Conservation (phyloP, 164 flowering plant genomes). For the Berberis thunbergii region DNA sequence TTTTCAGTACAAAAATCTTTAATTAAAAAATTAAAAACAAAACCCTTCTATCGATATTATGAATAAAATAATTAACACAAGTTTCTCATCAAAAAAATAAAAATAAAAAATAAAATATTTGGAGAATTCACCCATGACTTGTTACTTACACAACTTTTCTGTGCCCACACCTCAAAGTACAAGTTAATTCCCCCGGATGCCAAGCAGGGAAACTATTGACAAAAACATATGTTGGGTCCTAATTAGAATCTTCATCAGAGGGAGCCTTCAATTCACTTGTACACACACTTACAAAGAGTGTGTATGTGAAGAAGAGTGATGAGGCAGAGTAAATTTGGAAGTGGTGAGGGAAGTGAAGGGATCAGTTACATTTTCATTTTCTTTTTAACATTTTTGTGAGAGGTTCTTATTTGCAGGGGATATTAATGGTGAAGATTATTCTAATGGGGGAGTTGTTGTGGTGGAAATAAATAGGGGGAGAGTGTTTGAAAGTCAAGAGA, state of each 20-base stretch:
- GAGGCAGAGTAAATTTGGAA: conserved; percentile 12
- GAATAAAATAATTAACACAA: conserved; percentile 10
- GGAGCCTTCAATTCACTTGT: conserved; percentile 19
- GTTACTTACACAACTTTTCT: conserved; percentile 29
- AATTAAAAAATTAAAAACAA: conserved; percentile 17
- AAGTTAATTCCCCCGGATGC: conserved; percentile 28
- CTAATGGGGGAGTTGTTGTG: conserved; percentile 57
- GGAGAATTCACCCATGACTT: not conserved
- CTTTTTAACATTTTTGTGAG: conserved; percentile 8
- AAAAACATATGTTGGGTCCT: conserved; percentile 32
- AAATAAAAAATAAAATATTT: not conserved
- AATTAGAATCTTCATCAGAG: conserved; percentile 38
- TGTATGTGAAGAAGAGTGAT: conserved; percentile 6
- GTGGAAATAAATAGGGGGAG: conserved; percentile 37
- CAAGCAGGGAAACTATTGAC: conserved; percentile 32
- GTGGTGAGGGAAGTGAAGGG: conserved; percentile 20
- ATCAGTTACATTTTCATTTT: conserved; percentile 7
- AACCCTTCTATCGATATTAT: conserved; percentile 19
- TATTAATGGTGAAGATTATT: conserved; percentile 52
- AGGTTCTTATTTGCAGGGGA: conserved; percentile 25
- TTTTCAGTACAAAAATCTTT: conserved; percentile 16
- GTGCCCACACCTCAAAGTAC: conserved; percentile 34
- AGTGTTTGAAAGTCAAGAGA: conserved; percentile 46
- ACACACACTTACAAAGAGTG: conserved; percentile 2
- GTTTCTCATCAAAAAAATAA: not conserved